Evolutionary conservation across 768 basidiomycete genomes (phyloP).

Genomic region (Chiua virens): DNA sequence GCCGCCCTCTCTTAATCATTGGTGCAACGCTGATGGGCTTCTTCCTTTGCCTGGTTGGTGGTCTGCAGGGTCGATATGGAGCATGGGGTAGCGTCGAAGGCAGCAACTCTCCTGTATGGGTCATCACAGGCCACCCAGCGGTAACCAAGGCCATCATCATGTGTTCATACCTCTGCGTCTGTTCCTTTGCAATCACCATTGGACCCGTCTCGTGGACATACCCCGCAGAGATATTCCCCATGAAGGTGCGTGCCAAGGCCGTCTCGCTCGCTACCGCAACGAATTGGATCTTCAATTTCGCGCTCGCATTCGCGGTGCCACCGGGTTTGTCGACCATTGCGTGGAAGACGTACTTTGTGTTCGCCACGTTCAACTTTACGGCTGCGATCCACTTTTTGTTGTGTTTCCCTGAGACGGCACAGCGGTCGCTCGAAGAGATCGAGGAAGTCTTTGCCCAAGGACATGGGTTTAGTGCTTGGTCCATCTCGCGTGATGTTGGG

Average conservation of each 20-base stretch:
- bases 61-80: slow-evolving; percentile 67
- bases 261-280: slow-evolving; percentile 43
- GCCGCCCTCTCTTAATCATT: slow-evolving; percentile 68
- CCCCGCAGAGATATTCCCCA: slow-evolving; percentile 68
- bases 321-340: slow-evolving; percentile 66
- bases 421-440: slow-evolving; percentile 73
- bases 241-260: slow-evolving; percentile 66
- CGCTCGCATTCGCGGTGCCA: slow-evolving; percentile 74
- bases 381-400: slow-evolving; percentile 72
- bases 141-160: slow-evolving; percentile 74
- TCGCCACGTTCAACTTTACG: slow-evolving; percentile 74
- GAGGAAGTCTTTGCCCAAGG: slow-evolving; percentile 76
- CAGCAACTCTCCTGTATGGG: slow-evolving; percentile 50
- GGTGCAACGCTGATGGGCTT: slow-evolving; percentile 71
- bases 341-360: slow-evolving; percentile 78
- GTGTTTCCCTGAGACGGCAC: slow-evolving; percentile 79
- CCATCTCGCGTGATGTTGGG: slow-evolving; percentile 58
- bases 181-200: slow-evolving; percentile 71
- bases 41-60: slow-evolving; percentile 77
- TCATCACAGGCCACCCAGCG: slow-evolving; percentile 52
- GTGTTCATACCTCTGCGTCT: slow-evolving; percentile 76
- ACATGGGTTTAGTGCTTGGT: slow-evolving; percentile 71
- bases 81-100: slow-evolving; percentile 49
- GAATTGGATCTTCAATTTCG: slow-evolving; percentile 73
- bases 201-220: slow-evolving; percentile 80